Evolutionary conservation across 192 early-diverging fungal genomes (phyloP), one percentile per base, ranked within the genome.

Genomic region (Coemansia reversa): DNA sequence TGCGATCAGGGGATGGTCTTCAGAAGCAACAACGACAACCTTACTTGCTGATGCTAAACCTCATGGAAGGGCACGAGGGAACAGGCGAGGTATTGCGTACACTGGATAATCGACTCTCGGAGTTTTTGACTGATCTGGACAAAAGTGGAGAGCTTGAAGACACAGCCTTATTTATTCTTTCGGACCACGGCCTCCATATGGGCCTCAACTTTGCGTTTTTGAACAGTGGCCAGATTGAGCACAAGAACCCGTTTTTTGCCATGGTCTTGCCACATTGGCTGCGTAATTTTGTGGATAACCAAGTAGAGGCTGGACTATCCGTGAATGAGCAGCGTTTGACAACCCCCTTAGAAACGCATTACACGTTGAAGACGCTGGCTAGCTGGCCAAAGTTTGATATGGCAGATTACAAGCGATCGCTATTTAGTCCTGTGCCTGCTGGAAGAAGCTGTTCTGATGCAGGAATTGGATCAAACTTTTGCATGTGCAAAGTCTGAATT

Each of bases 161-260:
- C 61, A 79, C 76, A 1, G 71, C 67, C 29, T 28, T 79, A 2
- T 62, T 79, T 12, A 18, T 79, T 6, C 63, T 45, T 0, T 51
- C 70, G 1, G 76, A 79, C 68, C 76, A 79, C 50, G 76, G 76
- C 0, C 54, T 79, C 23, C 76, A 79, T 58, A 79, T 79, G 76
- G 76, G 76, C 23, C 23, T 79, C 4, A 79, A 79, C 48, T 79
- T 79, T 74, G 76, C 65, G 1, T 79, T 63, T 33, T 32, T 60
- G 7, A 63, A 79, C 11, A 79, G 62, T n/a, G 76, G 76, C 3
- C 67, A 62, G 9, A 79, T 79, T 28, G 76, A 79, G 62, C 76
- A 79, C 50, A 52, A 79, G 39, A 79, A 79, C n/a, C 76, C 76
- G 29, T 79, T 79, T 51, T 70, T 79, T 51, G 53, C 61, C 1